phyloP scores from a whole-genome alignment of 768 basidiomycete species.

The Phlebiopsis flavidoalba region DNA sequence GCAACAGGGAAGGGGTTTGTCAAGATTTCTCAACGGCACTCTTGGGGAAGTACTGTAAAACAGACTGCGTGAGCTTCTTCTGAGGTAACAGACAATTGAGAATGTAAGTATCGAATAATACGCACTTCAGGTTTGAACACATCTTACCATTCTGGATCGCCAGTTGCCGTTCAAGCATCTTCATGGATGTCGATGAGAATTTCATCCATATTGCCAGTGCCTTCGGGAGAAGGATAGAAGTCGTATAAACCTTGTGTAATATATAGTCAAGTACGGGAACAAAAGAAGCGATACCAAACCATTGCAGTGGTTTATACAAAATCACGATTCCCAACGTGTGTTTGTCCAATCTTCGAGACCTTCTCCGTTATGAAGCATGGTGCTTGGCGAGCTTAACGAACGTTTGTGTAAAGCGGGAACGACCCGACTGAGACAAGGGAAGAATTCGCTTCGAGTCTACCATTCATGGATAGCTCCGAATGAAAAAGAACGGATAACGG shows the following conservation, averaged over 20 bases:
- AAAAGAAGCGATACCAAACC: conserved; percentile 26
- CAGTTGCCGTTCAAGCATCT: conserved; percentile 44
- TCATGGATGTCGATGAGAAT: conserved; percentile 50
- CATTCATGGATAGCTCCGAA: conserved; percentile 55
- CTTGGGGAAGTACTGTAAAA: conserved; percentile 40
- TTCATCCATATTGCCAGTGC: conserved; percentile 41
- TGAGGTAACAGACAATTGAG: too few relatives aligned
- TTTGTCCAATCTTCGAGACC: conserved; percentile 51
- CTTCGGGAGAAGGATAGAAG: conserved; percentile 43
- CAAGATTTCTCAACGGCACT: conserved; percentile 32
- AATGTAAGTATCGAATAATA: neutral
- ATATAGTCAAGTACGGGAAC: neutral
- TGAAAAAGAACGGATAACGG: conserved; percentile 56
- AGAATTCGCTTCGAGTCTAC: conserved; percentile 41
- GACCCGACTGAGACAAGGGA: conserved; percentile 38
- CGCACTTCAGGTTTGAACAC: conserved; percentile 42
- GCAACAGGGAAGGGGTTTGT: conserved; percentile 42
- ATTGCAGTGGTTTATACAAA: conserved; percentile 50
- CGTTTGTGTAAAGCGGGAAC: conserved; percentile 46
- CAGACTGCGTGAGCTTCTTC: neutral
- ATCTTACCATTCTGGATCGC: conserved; percentile 51
- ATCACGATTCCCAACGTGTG: conserved; percentile 56
- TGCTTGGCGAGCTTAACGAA: conserved; percentile 48
- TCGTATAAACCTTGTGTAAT: conserved; percentile 44
- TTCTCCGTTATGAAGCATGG: conserved; percentile 46